Evolutionary conservation across 257 asterid species (phyloP), one percentile per base, ranked within the genome.

Genomic region (Salvia splendens): DNA sequence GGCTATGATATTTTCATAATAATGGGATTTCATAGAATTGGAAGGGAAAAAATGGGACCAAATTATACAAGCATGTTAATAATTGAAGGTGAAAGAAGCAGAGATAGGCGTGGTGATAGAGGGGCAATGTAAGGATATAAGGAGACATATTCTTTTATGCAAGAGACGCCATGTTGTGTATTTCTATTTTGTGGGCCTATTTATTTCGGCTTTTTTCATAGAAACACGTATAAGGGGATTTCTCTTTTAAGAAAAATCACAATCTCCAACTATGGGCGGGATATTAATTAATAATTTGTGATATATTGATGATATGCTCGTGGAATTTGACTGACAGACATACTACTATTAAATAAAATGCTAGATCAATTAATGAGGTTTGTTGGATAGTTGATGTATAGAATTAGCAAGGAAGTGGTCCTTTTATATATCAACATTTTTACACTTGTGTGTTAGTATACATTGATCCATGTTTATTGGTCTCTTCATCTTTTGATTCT

Each of bases 81-180:
- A 71, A 83, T 67, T 73, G 86, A 83, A 80, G 76, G 80, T 42
- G 88, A 80, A 75, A 80, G 75, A 66, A 70, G 75, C 24, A 15
- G 68, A 66, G 53, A 11, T 59, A 78, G 84, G 87, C 83, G 81
- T 83, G 85, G 77, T 46, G 53, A 54, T 42, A 51, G 40, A 62
- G 67, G 73, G 74, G 63, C 33, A 49, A 47, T 83, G 86, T 80
- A 64, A 82, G 79, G 72, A 67, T 53, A 54, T 61, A 72, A 70
- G 82, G 88, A 51, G 77, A 83, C 84, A 83, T 58, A 53, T 69
- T 72, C 68, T 52, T 47, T 5, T 24, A 28, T 52, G 63, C 40
- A 40, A 52, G 79, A 60, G 71, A 69, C 42, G 54, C 65, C 36
- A 66, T 38, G 72, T 75, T 14, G 30, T 24, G 3, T 7, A 65